These are phyloP conservation scores for Myxozyma nipponensis DNA, from an alignment of 805 yeast genomes.

Conservation along the genomic window DNA sequence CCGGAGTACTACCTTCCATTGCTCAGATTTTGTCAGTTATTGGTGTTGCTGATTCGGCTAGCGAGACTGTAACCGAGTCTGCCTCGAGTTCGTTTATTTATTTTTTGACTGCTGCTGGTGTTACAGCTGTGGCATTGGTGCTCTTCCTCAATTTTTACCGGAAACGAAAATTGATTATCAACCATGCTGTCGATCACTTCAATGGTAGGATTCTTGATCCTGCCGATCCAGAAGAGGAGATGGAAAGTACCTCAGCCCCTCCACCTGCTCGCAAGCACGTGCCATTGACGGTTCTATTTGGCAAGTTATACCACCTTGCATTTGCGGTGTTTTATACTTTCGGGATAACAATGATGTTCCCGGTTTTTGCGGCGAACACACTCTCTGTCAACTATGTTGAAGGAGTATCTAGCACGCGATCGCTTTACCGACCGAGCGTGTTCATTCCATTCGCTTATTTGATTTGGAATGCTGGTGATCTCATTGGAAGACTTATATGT, in stretches of 20 bases:
- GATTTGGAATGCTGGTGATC: conserved; percentile 87
- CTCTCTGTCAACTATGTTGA: conserved; percentile 46
- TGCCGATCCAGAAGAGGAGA: conserved; percentile 23
- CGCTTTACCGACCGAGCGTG: conserved; percentile 34
- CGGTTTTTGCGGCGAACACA: conserved; percentile 79
- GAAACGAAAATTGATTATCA: conserved; percentile 28
- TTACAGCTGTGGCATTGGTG: conserved; percentile 44
- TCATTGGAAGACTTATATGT: conserved; percentile 70
- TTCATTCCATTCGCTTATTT: conserved; percentile 76
- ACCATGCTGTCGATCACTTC: conserved; percentile 6
- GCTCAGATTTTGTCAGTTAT: conserved; percentile 57
- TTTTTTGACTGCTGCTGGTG: conserved; percentile 50
- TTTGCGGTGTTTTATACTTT: conserved; percentile 70
- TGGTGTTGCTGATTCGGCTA: conserved; percentile 27
- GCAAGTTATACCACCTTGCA: conserved; percentile 60
- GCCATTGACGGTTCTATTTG: conserved; percentile 58
- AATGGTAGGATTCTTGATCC: not conserved
- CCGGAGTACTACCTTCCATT: conserved; percentile 87
- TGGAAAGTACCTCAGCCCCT: conserved; percentile 11
- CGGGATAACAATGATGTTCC: conserved; percentile 71
- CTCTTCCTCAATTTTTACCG: conserved; percentile 40
- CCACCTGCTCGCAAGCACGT: conserved; percentile 39
- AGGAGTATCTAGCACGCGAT: conserved; percentile 14
- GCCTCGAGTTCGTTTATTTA: conserved; percentile 36
- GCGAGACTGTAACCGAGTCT: conserved; percentile 4